Conservation (phyloP, 352 stramenopile species). For the Phytophthora nicotianae region DNA sequence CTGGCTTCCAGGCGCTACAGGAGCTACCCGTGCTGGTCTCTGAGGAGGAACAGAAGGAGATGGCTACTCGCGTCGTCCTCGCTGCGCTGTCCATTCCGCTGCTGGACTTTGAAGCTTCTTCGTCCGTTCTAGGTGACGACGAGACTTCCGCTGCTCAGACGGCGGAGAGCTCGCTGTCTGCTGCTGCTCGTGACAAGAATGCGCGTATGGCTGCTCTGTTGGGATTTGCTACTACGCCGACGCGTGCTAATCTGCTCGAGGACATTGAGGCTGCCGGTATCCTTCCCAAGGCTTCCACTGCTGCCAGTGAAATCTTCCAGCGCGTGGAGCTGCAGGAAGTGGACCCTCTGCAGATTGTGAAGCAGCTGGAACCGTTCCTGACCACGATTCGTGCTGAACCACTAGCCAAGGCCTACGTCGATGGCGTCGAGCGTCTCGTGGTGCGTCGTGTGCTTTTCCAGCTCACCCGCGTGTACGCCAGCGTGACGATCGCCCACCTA, state of each 20-base stretch:
- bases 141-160: constrained; percentile 59
- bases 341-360: constrained; percentile 79
- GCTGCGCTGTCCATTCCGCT: constrained; percentile 94
- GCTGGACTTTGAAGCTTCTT: constrained; percentile 64
- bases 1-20: constrained; percentile 44
- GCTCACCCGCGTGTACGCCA: constrained; percentile 88
- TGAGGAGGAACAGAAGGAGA: constrained; percentile 77
- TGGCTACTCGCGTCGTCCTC: constrained; percentile 93
- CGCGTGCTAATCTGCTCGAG: constrained; percentile 90
- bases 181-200: constrained; percentile 91
- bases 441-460: constrained; percentile 85
- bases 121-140: constrained; percentile 63
- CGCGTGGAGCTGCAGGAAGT: constrained; percentile 74
- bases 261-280: constrained; percentile 87
- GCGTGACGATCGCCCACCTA: constrained; percentile 84
- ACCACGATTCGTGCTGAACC: constrained; percentile 46
- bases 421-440: constrained; percentile 68
- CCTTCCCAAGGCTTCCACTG: constrained; percentile 56
- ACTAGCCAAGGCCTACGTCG: constrained; percentile 58
- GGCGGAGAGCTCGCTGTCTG: constrained; percentile 40
- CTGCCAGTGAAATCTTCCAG: constrained; percentile 70
- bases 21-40: constrained; percentile 58
- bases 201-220: constrained; percentile 94
- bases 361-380: constrained; percentile 69
- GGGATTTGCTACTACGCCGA: constrained; percentile 87